Base-by-base conservation (phyloP, 2,329 filamentous ascomycete species). In the Fusarium dimerum region DNA sequence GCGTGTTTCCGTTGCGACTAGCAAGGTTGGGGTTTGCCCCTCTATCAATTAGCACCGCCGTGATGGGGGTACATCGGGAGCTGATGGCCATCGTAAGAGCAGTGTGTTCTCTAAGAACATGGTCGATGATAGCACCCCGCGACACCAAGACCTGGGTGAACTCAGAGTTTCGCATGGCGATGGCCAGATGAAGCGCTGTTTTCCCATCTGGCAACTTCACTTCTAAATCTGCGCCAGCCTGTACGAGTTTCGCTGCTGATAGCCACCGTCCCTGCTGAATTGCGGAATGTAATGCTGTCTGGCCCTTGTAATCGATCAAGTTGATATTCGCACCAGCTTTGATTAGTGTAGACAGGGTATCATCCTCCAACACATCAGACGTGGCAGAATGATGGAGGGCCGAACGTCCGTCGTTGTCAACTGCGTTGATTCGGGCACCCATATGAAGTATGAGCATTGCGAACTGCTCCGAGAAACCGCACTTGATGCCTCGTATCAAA, bases 41-140 rank as follows among this genome's bases (percentile, higher is more conserved):
- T 34, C 59, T 62, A 41, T 66, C 63, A 10, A 66, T 46, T 15
- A 66, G 60, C 26, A 60, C 54, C 18, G 63, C 63, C 9, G 63
- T 66, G 20, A 66, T 65, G 30, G 59, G 54, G 26, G 63, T 66
- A 40, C 61, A 66, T 12, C 58, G 58, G 20, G 57, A 56, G 39
- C 52, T 66, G 38, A 66, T 66, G 36, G 63, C 63, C 63, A 66
- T 62, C 8, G 63, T 66, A 1, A 66, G 45, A 13, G 63, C 63
- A 5, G 63, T 66, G 17, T 66, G 61, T 40, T 66, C 63, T 34
- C 62, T 63, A 12, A 65, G 52, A 26, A 55, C 57, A 15, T 59
- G 57, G 43, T 66, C 59, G 26, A 66, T 60, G 15, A 65, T 62
- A 34, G 63, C 62, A 34, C 63, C 63, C 29, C 62, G 60, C 30